Evolutionary conservation across 805 yeast genomes (phyloP), one percentile per base, ranked within the genome.

Genomic region (Teunomyces lycoperdinae): DNA sequence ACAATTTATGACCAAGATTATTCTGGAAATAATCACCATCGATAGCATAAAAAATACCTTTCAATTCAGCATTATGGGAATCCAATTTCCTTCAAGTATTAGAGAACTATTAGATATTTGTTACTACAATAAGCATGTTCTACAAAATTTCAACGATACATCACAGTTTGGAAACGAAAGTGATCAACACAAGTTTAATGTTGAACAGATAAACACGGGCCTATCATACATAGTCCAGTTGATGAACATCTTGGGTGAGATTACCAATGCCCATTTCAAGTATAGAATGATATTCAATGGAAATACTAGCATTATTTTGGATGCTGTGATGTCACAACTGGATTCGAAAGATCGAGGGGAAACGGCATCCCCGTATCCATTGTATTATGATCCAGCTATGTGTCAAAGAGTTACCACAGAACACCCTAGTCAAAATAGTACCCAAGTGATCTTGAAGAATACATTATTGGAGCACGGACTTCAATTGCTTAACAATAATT

Each of bases 21-120:
- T 71, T 10, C 53, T 47, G 39, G 64, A 64, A 31, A 58, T 64
- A 4, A 51, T 68, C 27, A 55, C 58, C 8, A 68, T 72, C n/a
- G 63, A 55, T 6, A 58, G 60, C 44, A 50, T 53, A 6, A 53
- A 55, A 30, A 48, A 55, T 20, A 42, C 66, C 2, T 53, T 62
- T n/a, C 57, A 54, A 8, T 64, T 67, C 45, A 54, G 56, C 27
- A 68, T 73, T 3, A 43, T 62, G 49, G 74, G 69, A 0, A 50
- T 70, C 5, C 71, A 67, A 42, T 68, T 72, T 44, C 77, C 77
- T 1, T 45, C 62, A 3, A 58, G 58, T 34, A 61, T 62, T 17
- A 57, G 57, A 27, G 70, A 68, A 28, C 43, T 72, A 10, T 55
- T 70, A 8, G 54, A 58, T 16, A 52, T 56, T 11, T 62, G 74